Conservation (phyloP, 805 yeast species). For the Saccharomycopsis vini region DNA sequence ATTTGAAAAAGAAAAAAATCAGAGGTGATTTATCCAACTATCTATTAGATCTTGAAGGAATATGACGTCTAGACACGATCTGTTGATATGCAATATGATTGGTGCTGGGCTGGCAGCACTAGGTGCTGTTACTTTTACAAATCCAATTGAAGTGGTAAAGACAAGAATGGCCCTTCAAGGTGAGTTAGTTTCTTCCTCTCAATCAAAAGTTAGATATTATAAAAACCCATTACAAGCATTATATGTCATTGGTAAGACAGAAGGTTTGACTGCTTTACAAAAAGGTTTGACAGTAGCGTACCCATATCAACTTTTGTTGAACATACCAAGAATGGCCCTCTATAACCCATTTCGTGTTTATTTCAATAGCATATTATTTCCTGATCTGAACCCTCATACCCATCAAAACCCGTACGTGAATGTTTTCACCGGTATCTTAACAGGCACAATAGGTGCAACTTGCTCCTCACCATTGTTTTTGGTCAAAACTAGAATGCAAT, state of each 20-base stretch:
- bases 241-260: conserved; percentile 58
- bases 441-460: conserved; percentile 86
- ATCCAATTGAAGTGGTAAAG: conserved; percentile 91
- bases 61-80: conserved; percentile 21
- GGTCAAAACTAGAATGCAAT: conserved; percentile 94
- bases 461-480: conserved; percentile 87
- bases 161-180: conserved; percentile 97
- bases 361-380: conserved; percentile 46
- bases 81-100: conserved; percentile 60
- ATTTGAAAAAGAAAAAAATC: too few species aligned
- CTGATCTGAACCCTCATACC: conserved; percentile 39
- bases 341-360: conserved; percentile 77
- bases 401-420: conserved; percentile 50
- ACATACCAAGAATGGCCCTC: conserved; percentile 90
- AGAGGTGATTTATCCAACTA: too few species aligned
- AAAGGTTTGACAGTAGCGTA: conserved; percentile 87
- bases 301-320: conserved; percentile 79
- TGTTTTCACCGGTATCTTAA: conserved; percentile 67
- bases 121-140: conserved; percentile 94
- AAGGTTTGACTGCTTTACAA: conserved; percentile 83
- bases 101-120: conserved; percentile 59
- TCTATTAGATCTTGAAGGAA: too few species aligned
- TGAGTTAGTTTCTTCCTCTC: conserved; percentile 54
- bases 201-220: conserved; percentile 46
- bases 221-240: conserved; percentile 84